A percentile compares a stretch with the other conserved stretches of the same genome.
These are phyloP conservation scores for Phytophthora ramorum DNA, from an alignment of 352 stramenopile genomes.

Conservation along the genomic window DNA sequence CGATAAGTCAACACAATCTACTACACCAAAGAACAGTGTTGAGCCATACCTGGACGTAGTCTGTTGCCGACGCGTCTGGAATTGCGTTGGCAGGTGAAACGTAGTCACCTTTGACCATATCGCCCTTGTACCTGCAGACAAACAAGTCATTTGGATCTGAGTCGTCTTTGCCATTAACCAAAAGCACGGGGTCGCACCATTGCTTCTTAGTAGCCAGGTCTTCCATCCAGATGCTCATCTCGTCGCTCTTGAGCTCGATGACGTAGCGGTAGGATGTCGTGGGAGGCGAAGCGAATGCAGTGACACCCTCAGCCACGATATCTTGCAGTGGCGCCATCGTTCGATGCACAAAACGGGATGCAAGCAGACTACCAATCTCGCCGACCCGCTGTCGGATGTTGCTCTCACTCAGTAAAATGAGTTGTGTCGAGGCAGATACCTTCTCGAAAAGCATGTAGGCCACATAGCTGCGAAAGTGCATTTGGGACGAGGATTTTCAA, in stretches of 20 bases:
- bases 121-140: conserved; percentile 21
- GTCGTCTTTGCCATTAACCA: too few species aligned
- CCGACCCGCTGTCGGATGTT: background rate
- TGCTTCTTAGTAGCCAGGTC: conserved; percentile 3
- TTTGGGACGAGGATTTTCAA: too few species aligned
- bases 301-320: background rate
- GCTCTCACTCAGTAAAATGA: background rate
- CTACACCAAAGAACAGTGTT: background rate
- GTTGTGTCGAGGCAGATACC: background rate
- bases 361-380: background rate
- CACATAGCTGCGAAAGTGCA: too few species aligned
- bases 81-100: conserved; percentile 23
- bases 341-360: too few species aligned
- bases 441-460: background rate
- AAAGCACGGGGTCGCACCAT: conserved; percentile 2
- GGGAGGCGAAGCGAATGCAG: background rate
- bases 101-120: conserved; percentile 9
- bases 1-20: background rate
- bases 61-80: background rate
- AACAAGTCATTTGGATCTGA: too few species aligned
- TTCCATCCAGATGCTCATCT: conserved; percentile 22
- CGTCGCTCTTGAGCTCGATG: conserved; percentile 3
- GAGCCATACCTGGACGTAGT: conserved; percentile 16
- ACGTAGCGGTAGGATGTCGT: conserved; percentile 6
- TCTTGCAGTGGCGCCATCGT: background rate